Conservation (phyloP, 1,284 basidiomycete genomes). For the Apiotrichum siamense region DNA sequence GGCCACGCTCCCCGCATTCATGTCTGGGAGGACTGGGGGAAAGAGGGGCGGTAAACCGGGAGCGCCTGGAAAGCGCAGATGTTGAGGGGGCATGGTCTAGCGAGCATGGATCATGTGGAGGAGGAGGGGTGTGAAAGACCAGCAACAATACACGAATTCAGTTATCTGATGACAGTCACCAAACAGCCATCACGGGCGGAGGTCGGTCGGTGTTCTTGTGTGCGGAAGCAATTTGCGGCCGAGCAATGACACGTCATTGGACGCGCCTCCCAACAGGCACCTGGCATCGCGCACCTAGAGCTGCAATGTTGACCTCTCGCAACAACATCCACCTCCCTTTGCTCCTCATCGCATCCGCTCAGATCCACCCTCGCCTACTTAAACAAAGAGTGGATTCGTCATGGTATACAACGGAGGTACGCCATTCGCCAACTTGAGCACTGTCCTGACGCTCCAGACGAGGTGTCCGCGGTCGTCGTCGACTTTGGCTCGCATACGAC, state of each 20-base stretch:
- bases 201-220: no score
- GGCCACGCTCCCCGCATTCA: conserved; percentile 21
- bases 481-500: conserved; percentile 88
- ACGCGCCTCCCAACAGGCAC: not conserved
- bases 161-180: no score
- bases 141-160: not conserved
- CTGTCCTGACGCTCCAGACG: conserved; percentile 29
- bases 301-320: conserved; percentile 6
- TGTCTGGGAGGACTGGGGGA: conserved; percentile 10
- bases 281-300: not conserved
- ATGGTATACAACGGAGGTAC: conserved; percentile 47
- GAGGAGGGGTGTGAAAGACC: not conserved
- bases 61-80: conserved; percentile 14
- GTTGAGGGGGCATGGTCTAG: conserved; percentile 9
- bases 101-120: not conserved
- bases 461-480: conserved; percentile 85
- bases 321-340: not conserved
- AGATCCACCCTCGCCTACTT: not conserved
- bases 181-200: no score
- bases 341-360: no score
- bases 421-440: not conserved
- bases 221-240: not conserved
- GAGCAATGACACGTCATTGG: conserved; percentile 2
- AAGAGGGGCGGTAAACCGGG: conserved; percentile 11
- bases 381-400: conserved; percentile 2